A percentile compares a stretch with the other conserved stretches of the same genome.
These are phyloP conservation scores for Cordyceps farinosa DNA, from an alignment of 2,329 filamentous ascomycete species.

Conservation along the genomic window DNA sequence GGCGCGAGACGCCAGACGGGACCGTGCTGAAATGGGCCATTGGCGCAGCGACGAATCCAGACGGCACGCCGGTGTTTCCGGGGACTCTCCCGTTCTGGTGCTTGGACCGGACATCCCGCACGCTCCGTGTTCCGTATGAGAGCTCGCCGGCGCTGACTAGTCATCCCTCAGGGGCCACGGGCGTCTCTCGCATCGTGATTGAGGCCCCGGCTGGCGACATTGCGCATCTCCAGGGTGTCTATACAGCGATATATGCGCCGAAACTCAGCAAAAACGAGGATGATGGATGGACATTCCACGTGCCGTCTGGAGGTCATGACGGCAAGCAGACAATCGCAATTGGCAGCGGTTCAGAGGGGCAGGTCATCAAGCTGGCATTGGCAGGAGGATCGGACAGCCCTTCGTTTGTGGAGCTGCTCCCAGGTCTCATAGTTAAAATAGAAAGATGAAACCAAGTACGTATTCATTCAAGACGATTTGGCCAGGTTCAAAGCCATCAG, in stretches of 20 bases:
- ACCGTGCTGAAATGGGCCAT: constrained; percentile 57
- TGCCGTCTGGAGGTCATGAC: constrained; percentile 15
- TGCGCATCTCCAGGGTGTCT: constrained; percentile 23
- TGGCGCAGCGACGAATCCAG: constrained; percentile 37
- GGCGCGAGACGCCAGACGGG: constrained; percentile 53
- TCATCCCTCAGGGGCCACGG: constrained; percentile 51
- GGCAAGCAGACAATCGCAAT: constrained; percentile 18
- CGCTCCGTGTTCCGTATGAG: constrained; percentile 50
- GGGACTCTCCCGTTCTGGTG: constrained; percentile 63
- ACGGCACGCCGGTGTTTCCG: constrained; percentile 31
- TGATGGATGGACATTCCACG: constrained; percentile 18
- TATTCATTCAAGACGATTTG: too few species aligned
- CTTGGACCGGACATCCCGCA: constrained; percentile 56
- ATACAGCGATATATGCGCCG: constrained; percentile 28
- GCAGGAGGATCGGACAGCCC: constrained; percentile 19
- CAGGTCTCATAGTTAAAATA: constrained; percentile 21
- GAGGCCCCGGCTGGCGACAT: constrained; percentile 28
- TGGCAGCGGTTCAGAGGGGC: background rate
- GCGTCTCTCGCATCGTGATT: constrained; percentile 45
- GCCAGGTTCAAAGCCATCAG: too few species aligned
- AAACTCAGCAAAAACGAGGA: background rate
- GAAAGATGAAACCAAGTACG: constrained; percentile 8
- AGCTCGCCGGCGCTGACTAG: constrained; percentile 25
- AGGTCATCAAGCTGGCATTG: constrained; percentile 20
- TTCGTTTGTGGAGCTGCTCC: constrained; percentile 22